phyloP scores from a whole-genome alignment of 2,329 filamentous ascomycete genomes.

The Neonectria hederae region DNA sequence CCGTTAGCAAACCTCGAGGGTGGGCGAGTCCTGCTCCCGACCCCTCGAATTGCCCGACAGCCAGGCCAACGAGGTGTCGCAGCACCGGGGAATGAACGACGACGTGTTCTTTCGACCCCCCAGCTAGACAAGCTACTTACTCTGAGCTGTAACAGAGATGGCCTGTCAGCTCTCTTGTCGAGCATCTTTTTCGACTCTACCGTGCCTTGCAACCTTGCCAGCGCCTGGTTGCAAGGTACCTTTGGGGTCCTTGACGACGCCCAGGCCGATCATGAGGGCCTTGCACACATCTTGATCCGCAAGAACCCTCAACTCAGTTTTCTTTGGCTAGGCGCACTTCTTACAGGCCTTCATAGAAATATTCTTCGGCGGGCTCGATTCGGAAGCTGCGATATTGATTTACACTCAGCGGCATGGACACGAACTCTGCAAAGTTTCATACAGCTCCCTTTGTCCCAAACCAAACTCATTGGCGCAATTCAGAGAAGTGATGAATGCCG shows the following conservation, averaged over 20 bases:
- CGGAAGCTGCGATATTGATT: not conserved
- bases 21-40: not conserved
- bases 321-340: conserved; percentile 6
- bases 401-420: conserved; percentile 8
- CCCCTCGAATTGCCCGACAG: not conserved
- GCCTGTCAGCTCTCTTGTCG: not conserved
- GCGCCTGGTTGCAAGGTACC: conserved; percentile 10
- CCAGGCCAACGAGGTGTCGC: not conserved
- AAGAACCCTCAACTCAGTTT: conserved; percentile 9
- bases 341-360: conserved; percentile 49
- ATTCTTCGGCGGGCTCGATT: not conserved
- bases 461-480: not conserved
- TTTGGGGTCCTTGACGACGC: not conserved
- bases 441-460: not conserved
- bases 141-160: conserved; percentile 3
- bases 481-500: not conserved
- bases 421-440: conserved; percentile 1
- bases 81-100: not conserved
- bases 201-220: conserved; percentile 2
- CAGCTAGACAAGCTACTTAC: conserved; percentile 11
- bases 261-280: not conserved
- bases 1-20: conserved; percentile 1
- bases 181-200: conserved; percentile 10
- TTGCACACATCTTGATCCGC: conserved; percentile 6
- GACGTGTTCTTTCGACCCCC: not conserved